Base-by-base conservation (phyloP, 83 land plant genomes). In the Picea mariana region DNA sequence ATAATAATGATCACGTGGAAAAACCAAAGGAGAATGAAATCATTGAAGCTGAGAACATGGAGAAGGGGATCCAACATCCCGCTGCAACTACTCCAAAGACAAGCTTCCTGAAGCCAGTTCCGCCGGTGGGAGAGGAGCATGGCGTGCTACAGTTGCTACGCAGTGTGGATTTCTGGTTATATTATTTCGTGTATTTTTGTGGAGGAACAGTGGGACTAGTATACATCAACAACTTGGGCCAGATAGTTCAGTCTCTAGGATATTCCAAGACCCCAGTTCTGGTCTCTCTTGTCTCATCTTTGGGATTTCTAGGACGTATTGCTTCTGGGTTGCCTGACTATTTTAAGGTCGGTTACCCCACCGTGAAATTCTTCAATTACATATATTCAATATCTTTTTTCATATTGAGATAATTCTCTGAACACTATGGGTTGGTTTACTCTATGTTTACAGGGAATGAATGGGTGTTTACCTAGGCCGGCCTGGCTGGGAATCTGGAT, bases 261-360 rank as follows among this genome's bases (percentile, higher is more conserved):
- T 73, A 62, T 2, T 75, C 91, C 34, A 21, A 82, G 11, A 80
- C 86, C 26, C 68, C 40, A 55, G 49, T 44, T 44, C 61, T 91
- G 8, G 71, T 87, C 4, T 68, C 85, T 1, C 65, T 91, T 64
- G 87, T 83, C 65, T 91, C 93, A 9, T 13, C 93, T 1, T 91
- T 69, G n/a, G 89, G 91, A 47, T 91, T 91, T 87, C 87, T 91
- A 65, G 93, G 93, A 18, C 91, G 93, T 4, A 71, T 91, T 71
- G 86, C 89, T 66, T 87, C 93, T 6, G 85, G 91, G 38, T 81
- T 86, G 11, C 93, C 93, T 0, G 77, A 75, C 59, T 75, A 75
- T 75, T 75, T 75, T 12, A 42, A 75, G 77, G 77, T 75, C 2
- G 3, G 12, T 55, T 55, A 11, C 59, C 12, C 15, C 13, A 2